A percentile compares a stretch with the other conserved stretches of the same genome.
These are phyloP conservation scores for Phytophthora sansomeana DNA, from an alignment of 352 stramenopile genomes.

Conservation along the genomic window DNA sequence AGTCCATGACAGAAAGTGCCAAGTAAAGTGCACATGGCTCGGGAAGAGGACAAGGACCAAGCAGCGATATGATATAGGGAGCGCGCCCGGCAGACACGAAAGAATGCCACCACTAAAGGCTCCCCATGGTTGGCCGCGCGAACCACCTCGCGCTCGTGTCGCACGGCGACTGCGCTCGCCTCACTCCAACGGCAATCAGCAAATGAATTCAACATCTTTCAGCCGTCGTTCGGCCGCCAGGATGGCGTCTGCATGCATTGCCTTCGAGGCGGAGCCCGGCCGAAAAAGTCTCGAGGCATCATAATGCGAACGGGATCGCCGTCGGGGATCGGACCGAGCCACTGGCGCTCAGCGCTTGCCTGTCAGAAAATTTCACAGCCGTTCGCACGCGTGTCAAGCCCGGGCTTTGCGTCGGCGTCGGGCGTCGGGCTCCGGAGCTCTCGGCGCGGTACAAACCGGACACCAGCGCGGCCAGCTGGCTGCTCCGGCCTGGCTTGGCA, in stretches of 20 bases:
- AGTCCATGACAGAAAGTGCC: slow-evolving; percentile 19
- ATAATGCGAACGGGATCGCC: slow-evolving; percentile 14
- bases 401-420: background rate
- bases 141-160: background rate
- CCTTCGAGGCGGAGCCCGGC: slow-evolving; percentile 17
- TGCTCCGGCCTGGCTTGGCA: slow-evolving; percentile 5
- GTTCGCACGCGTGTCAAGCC: slow-evolving; percentile 14
- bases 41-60: slow-evolving; percentile 20
- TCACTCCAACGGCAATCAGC: slow-evolving; percentile 8
- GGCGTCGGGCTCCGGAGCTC: slow-evolving; percentile 3
- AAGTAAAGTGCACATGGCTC: background rate
- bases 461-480: slow-evolving; percentile 21
- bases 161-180: background rate
- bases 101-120: slow-evolving; percentile 21
- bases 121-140: background rate
- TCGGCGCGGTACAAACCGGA: slow-evolving; percentile 25
- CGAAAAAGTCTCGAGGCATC: slow-evolving; percentile 26
- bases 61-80: slow-evolving; percentile 41
- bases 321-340: slow-evolving; percentile 21
- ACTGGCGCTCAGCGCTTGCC: slow-evolving; percentile 16
- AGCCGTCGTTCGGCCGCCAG: no score
- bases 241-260: slow-evolving; percentile 25
- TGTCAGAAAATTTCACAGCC: slow-evolving; percentile 23
- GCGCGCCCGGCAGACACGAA: slow-evolving; percentile 26
- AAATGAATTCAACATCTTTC: slow-evolving; percentile 12